Evolutionary conservation across 139 green algal species (phyloP).

Genomic region (Pleodorina starrii): DNA sequence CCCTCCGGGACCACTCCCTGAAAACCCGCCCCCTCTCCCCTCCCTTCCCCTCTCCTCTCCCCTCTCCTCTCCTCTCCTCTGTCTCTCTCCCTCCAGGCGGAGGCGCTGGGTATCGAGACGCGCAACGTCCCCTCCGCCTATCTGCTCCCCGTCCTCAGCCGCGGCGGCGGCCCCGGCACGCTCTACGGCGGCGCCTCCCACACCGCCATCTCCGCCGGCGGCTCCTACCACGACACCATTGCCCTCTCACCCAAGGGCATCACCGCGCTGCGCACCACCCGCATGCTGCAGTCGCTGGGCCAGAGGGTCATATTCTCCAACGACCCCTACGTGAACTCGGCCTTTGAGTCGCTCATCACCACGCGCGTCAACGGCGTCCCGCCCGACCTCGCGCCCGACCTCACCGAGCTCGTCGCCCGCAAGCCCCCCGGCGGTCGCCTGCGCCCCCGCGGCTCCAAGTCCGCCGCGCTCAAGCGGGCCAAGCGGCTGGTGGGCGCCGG

Average conservation of each 20-base stretch:
- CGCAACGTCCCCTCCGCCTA: slow-evolving; percentile 41
- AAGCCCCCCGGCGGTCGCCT: slow-evolving; percentile 42
- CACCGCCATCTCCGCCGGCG: slow-evolving; percentile 8
- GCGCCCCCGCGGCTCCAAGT: slow-evolving; percentile 54
- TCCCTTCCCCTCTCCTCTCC: background rate
- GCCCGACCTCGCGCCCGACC: slow-evolving; percentile 35
- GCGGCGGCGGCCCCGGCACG: background rate
- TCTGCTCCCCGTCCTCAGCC: slow-evolving; percentile 31
- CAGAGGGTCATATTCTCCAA: slow-evolving; percentile 59
- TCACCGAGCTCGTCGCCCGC: slow-evolving; percentile 44
- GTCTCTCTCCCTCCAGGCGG: slow-evolving; percentile 9
- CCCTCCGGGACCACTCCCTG: background rate
- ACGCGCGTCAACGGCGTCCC: slow-evolving; percentile 29
- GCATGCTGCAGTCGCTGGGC: slow-evolving; percentile 48
- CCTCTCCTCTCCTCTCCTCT: background rate
- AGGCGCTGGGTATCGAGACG: slow-evolving; percentile 46
- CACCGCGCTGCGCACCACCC: slow-evolving; percentile 44
- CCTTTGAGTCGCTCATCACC: slow-evolving; percentile 58
- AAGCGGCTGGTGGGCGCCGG: slow-evolving; percentile 49
- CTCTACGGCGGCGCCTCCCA: slow-evolving; percentile 8
- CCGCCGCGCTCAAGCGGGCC: slow-evolving; percentile 50
- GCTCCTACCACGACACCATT: slow-evolving; percentile 27
- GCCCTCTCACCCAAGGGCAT: slow-evolving; percentile 47
- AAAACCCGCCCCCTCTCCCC: background rate
- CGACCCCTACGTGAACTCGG: slow-evolving; percentile 56